Evolutionary conservation across 257 asterid genomes (phyloP).

Genomic region (Nicotiana sylvestris): DNA sequence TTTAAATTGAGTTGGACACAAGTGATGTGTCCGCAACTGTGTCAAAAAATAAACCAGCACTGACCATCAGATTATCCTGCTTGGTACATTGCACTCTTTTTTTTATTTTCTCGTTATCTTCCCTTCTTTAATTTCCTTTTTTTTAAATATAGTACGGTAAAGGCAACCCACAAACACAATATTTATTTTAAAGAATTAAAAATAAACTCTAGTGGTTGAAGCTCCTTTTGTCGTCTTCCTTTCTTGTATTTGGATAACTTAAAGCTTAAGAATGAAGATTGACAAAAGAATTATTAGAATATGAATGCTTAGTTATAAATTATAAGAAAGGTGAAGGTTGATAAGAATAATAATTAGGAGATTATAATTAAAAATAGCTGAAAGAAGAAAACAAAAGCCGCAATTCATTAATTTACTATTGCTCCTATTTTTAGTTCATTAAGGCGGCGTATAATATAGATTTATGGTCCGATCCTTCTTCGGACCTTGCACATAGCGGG

Average conservation of each 20-base stretch:
- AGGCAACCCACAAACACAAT: neutral
- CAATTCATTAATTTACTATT: neutral
- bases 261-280: neutral
- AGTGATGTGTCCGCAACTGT: neutral
- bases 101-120: neutral
- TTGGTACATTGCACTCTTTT: neutral
- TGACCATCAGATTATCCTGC: neutral
- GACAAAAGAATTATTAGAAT: neutral
- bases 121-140: neutral
- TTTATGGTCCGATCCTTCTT: too few relatives aligned
- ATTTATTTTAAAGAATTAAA: neutral
- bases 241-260: neutral
- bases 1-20: too few relatives aligned
- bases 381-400: neutral
- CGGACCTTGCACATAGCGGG: accelerated
- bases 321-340: neutral
- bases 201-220: neutral
- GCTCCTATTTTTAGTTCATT: too few relatives aligned
- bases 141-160: neutral
- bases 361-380: neutral
- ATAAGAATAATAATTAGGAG: neutral
- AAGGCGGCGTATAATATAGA: too few relatives aligned
- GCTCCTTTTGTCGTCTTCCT: neutral
- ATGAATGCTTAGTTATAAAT: neutral
- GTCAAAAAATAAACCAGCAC: neutral